phyloP scores from a whole-genome alignment of 192 early-diverging fungal species.

The Allomyces arbusculus region DNA sequence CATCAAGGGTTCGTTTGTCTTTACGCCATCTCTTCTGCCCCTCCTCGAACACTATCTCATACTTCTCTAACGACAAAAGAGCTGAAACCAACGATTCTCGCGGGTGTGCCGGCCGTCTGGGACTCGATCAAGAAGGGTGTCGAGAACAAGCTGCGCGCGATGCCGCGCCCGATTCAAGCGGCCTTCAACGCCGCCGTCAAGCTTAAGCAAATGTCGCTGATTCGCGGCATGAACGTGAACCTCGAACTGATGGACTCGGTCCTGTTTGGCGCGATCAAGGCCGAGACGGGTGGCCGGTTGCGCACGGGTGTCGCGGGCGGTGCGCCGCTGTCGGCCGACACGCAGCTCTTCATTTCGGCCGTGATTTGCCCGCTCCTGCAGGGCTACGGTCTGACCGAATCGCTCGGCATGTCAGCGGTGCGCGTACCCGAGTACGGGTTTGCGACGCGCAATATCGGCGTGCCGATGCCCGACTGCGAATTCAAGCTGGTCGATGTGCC shows the following conservation, averaged over 20 bases:
- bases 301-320: conserved; percentile 66
- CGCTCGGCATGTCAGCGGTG: conserved; percentile 46
- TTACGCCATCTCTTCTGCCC: no score
- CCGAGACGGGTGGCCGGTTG: conserved; percentile 66
- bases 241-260: conserved; percentile 39
- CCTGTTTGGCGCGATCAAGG: conserved; percentile 65
- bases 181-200: conserved; percentile 57
- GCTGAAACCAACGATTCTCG: conserved; percentile 53
- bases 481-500: conserved; percentile 57
- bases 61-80: no score
- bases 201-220: conserved; percentile 31
- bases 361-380: conserved; percentile 60
- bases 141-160: conserved; percentile 31
- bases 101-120: conserved; percentile 72
- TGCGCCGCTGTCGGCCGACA: conserved; percentile 65
- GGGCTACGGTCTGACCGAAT: conserved; percentile 78
- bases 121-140: conserved; percentile 72
- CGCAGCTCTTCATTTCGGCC: conserved; percentile 62
- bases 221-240: conserved; percentile 8
- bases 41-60: no score
- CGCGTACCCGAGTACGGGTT: conserved; percentile 34
- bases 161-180: conserved; percentile 29
- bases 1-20: conserved; percentile 21
- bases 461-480: conserved; percentile 53
- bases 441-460: conserved; percentile 43